Base-by-base conservation (phyloP, 2,329 filamentous ascomycete species). In the Hypoxylon sp. region DNA sequence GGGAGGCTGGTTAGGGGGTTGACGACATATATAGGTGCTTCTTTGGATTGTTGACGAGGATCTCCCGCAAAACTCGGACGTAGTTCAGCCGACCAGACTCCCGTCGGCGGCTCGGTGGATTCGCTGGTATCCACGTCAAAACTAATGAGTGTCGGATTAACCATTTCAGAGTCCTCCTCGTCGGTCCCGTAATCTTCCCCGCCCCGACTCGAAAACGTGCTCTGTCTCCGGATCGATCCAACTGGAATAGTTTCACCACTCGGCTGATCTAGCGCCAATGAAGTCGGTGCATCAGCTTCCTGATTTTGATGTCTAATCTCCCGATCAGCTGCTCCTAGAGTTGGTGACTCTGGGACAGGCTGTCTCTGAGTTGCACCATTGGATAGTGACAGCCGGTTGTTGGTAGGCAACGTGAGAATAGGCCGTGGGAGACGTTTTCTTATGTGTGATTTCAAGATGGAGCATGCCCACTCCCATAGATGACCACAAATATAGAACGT, bases 91-190 rank as follows among this genome's bases (percentile, higher is more conserved):
- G 84, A 86, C 86, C 86, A 89, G 1, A 85, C 73, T 12, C 84
- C 85, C 1, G 82, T 78, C 1, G 83, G 82, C 2, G 80, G 79
- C 49, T 86, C 83, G 2, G 79, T 81, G 0, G 84, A 78, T 48
- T 87, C 85, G 2, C 81, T 83, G 0, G 85, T 83, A 66, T 89
- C 86, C 26, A 88, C 85, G 59, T 89, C 86, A 59, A 89, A 88
- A 67, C 84, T 87, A 53, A 89, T 87, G 4, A 88, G 76, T 0
- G 85, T 87, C 1, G 85, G 82, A 57, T 82, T 85, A 22, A 87
- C 78, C 49, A 83, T 80, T 49, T 86, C 85, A 12, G 83, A 78
- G 14, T 85, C 85, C 50, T 87, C 85, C 55, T 88, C 86, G 48
- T 88, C 86, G 11, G 81, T 85, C 9, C 78, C 82, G 62, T 84